Evolutionary conservation across 306 rosid species (phyloP), one percentile per base, ranked within the genome.

Genomic region (Elaeagnus macrophylla): DNA sequence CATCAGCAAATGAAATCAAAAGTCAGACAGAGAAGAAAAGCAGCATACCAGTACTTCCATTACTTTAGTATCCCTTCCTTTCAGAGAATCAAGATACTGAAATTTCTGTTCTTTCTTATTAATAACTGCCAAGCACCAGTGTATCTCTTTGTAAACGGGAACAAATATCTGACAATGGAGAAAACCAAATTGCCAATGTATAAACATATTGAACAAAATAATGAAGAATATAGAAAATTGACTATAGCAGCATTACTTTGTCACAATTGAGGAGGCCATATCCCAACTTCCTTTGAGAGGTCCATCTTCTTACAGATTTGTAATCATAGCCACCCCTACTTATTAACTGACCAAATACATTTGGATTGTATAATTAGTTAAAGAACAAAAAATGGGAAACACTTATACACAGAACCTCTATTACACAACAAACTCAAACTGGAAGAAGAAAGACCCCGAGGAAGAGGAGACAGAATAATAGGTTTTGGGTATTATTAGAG

Each of bases 61-160:
- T 61, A 81, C 96, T 41, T 39, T 70, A 19, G 46, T 56, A 67
- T 93, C 96, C 52, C 10, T 68, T 69, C 99, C 99, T 72, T 60
- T 69, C 66, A 93, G 81, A 3, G 99, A 93, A 75, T 93, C 99
- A 59, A 93, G 96, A 72, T 93, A 93, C 79, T 93, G 99, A 49
- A 93, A 84, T 69, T 87, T 93, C 81, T 78, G 43, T 35, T 87
- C 99, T 72, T 63, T 79, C 72, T 75, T 84, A 62, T 84, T 88
- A 67, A 93, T 93, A 60, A 93, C 78, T 44, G 95, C 95, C 79
- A 93, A 60, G 69, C 99, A 93, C 99, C 99, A 93, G 64, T 93
- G 99, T 64, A 87, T 68, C 71, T 87, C 95, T 80, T 68, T 75
- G 79, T 87, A 96, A 49, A 93, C 82, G 41, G 99, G 99, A 15